These are phyloP conservation scores for Brassica hybrid DNA, from an alignment of 441 rosid genomes.

Conservation along the genomic window DNA sequence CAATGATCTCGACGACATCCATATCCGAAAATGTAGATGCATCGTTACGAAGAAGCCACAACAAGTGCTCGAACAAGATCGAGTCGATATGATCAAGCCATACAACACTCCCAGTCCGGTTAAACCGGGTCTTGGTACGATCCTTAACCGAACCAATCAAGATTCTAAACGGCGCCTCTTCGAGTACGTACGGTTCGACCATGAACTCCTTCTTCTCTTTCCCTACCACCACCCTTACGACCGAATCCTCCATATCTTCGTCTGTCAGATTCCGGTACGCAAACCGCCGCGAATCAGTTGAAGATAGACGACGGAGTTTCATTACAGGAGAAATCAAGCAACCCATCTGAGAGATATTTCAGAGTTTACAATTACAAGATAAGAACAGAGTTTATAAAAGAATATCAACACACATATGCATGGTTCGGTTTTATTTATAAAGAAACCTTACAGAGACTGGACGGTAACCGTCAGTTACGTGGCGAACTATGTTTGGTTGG, in stretches of 20 bases:
- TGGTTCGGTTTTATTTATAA: slow-evolving; percentile 16
- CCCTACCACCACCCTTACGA: slow-evolving; percentile 74
- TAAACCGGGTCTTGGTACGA: slow-evolving; percentile 21
- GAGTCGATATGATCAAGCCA: slow-evolving; percentile 70
- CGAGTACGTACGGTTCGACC: slow-evolving; percentile 66
- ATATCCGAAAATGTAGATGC: slow-evolving; percentile 65
- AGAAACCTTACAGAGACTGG: neutral
- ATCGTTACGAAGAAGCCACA: slow-evolving; percentile 81
- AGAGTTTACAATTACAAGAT: neutral
- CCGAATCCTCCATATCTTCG: slow-evolving; percentile 33
- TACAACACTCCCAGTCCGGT: slow-evolving; percentile 46
- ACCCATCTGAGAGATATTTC: too few species aligned
- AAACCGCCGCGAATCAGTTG: slow-evolving; percentile 46
- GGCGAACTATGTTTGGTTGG: slow-evolving; percentile 2
- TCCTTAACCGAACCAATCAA: slow-evolving; percentile 49
- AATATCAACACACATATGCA: slow-evolving; percentile 9
- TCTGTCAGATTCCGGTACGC: slow-evolving; percentile 52
- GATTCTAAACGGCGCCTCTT: slow-evolving; percentile 67
- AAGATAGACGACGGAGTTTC: slow-evolving; percentile 47
- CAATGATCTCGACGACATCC: slow-evolving; percentile 71
- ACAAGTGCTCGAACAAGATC: slow-evolving; percentile 84
- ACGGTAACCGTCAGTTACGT: slow-evolving; percentile 34
- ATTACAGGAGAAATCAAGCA: slow-evolving; percentile 70
- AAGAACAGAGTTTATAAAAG: slow-evolving; percentile 13
- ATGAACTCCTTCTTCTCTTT: slow-evolving; percentile 71